A percentile compares a stretch with the other conserved stretches of the same genome.
These are phyloP conservation scores for Yamadazyma sp. DNA, from an alignment of 1,139 yeast species.

Conservation along the genomic window DNA sequence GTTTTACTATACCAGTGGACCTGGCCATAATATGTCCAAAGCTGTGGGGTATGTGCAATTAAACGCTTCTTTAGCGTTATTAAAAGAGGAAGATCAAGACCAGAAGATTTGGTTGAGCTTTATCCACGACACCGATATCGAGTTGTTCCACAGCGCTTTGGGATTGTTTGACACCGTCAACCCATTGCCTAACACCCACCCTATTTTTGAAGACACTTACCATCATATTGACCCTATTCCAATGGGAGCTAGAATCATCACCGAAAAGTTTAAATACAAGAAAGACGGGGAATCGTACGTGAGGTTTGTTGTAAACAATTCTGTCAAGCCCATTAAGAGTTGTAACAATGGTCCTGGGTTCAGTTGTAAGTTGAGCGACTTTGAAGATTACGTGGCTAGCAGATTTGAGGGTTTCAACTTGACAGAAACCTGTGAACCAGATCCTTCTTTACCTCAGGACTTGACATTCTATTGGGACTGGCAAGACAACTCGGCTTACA, in stretches of 20 bases:
- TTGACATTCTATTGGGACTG: constrained; percentile 40
- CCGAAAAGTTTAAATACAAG: constrained; percentile 47
- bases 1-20: constrained; percentile 50
- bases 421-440: constrained; percentile 30
- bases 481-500: constrained; percentile 13
- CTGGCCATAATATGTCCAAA: constrained; percentile 39
- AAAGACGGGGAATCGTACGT: constrained; percentile 35
- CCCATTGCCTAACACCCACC: constrained; percentile 32
- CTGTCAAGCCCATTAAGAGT: constrained; percentile 52
- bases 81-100: constrained; percentile 23
- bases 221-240: constrained; percentile 51
- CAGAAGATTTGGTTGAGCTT: constrained; percentile 47
- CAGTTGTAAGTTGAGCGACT: constrained; percentile 50
- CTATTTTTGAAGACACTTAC: constrained; percentile 43
- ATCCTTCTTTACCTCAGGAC: constrained; percentile 18
- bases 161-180: constrained; percentile 40
- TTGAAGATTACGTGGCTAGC: constrained; percentile 28
- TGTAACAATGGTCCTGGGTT: constrained; percentile 60
- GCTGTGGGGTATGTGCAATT: constrained; percentile 32
- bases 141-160: constrained; percentile 49
- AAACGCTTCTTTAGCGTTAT: constrained; percentile 30
- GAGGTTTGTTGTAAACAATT: constrained; percentile 53
- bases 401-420: constrained; percentile 32
- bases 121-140: constrained; percentile 58
- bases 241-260: constrained; percentile 53